Conservation (phyloP, 2,329 filamentous ascomycete genomes). For the Phymatotrichopsis omnivora region DNA sequence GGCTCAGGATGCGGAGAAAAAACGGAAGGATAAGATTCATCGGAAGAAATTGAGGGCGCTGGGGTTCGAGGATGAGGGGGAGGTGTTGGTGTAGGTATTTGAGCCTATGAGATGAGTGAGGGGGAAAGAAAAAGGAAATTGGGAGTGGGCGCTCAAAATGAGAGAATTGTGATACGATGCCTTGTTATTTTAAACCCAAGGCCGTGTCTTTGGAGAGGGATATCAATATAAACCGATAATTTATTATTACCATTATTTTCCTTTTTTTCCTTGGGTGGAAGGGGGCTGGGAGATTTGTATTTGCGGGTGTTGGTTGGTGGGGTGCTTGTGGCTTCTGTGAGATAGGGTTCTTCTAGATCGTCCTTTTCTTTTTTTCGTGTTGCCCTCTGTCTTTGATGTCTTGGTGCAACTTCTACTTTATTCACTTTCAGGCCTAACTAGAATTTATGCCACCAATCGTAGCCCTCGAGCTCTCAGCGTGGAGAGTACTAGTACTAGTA, state of each 20-base stretch:
- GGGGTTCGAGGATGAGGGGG: constrained; percentile 79
- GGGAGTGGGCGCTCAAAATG: not conserved
- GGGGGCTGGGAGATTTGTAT: too few species aligned
- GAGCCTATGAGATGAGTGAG: not conserved
- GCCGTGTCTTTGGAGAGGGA: constrained; percentile 13
- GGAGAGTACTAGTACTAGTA: not conserved
- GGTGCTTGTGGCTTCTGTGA: not conserved
- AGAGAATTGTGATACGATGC: constrained; percentile 11
- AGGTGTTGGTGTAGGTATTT: constrained; percentile 24
- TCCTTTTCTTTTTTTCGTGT: not conserved
- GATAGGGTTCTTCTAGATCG: not conserved
- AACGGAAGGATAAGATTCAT: constrained; percentile 61
- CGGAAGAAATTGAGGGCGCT: constrained; percentile 61
- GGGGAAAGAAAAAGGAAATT: not conserved
- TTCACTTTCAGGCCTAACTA: too few species aligned
- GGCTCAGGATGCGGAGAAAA: constrained; percentile 58
- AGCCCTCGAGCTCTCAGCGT: too few species aligned
- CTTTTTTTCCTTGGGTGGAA: too few species aligned
- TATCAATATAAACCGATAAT: too few species aligned
- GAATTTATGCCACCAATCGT: too few species aligned
- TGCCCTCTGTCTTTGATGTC: not conserved
- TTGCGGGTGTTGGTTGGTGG: not conserved
- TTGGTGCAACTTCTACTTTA: too few species aligned
- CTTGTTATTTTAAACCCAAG: constrained; percentile 28
- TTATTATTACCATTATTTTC: too few species aligned